Base-by-base conservation (phyloP, 2,329 filamentous ascomycete species). In the Colletotrichum karsti region DNA sequence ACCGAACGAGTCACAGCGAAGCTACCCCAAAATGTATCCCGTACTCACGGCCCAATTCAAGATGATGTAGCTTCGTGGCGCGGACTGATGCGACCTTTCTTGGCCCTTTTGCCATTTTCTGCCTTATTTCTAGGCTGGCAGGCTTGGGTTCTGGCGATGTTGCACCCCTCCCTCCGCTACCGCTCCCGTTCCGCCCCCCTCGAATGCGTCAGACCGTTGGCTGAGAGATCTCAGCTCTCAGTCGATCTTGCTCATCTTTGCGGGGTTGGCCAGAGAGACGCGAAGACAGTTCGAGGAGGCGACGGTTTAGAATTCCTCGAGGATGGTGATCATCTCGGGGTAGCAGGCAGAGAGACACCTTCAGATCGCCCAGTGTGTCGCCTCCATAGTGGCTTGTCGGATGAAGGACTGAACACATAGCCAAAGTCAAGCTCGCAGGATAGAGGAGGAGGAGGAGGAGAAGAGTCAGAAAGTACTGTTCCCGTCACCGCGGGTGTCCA, bases 201-300 rank as follows among this genome's bases (percentile, higher is more conserved):
- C 53, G 51, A 28, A 64, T 30, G 53, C 44, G 53, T 67, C 59
- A 39, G 59, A 67, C 64, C 64, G 64, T 64, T 67, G 62, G 28
- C 50, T 39, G 26, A 46, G 59, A 63, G 59, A 57, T 58, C 59
- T 53, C 35, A 53, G 24, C 57, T 53, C 42, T 53, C 42, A 44
- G 64, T 37, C 42, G 59, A 67, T 67, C 59, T 63, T 41, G 59
- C 28, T 54, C 60, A 53, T 48, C 30, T 67, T n/a, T 67, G 64
- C 53, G 64, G 64, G 59, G 64, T 67, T 37, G 39, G 55, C 55
- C 10, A 55, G 33, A 35, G 33, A 35, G 41, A 44, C 33, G 33
- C 56, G 54, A 20, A 33, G 35, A 35, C n/a, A 12, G 37, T 37
- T 4, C 30, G 3, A 30, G 7, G 20, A 13, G 50, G 46, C 22